These are phyloP conservation scores for Karstenula rhodostoma DNA, from an alignment of 2,329 filamentous ascomycete genomes.

Conservation along the genomic window DNA sequence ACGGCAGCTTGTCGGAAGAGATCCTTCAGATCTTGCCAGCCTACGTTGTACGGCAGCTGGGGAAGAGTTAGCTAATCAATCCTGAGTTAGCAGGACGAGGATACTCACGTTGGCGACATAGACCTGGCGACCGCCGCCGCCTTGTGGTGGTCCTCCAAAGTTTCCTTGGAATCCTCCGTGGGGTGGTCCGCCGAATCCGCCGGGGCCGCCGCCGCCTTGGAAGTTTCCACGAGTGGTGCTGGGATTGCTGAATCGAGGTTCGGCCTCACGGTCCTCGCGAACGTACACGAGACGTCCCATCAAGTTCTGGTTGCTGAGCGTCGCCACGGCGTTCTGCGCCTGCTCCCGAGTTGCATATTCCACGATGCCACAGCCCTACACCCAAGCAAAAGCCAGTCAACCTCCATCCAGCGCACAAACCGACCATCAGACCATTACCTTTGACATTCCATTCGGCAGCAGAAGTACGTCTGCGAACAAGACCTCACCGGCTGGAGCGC, in stretches of 20 bases:
- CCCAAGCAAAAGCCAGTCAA: constrained; percentile 91
- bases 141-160: constrained; percentile 59
- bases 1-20: constrained; percentile 86
- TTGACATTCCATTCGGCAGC: constrained; percentile 99
- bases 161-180: constrained; percentile 56
- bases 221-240: constrained; percentile 62
- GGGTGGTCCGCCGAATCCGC: constrained; percentile 37
- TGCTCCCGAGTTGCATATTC: constrained; percentile 99
- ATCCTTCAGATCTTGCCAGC: constrained; percentile 99
- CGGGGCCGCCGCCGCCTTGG: constrained; percentile 41
- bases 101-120: constrained; percentile 97
- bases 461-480: constrained; percentile 99
- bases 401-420: constrained; percentile 88
- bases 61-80: constrained; percentile 28
- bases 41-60: constrained; percentile 95
- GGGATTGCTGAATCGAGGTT: constrained; percentile 91
- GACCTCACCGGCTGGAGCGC: constrained; percentile 87
- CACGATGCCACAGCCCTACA: constrained; percentile 99
- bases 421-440: constrained; percentile 95
- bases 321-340: constrained; percentile 96
- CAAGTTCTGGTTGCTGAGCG: constrained; percentile 98
- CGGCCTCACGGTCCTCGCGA: constrained; percentile 97
- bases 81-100: constrained; percentile 40
- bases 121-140: constrained; percentile 85
- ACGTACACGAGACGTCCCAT: constrained; percentile 99